Evolutionary conservation across 2,329 filamentous ascomycete genomes (phyloP).

Genomic region (Eutypa lata): DNA sequence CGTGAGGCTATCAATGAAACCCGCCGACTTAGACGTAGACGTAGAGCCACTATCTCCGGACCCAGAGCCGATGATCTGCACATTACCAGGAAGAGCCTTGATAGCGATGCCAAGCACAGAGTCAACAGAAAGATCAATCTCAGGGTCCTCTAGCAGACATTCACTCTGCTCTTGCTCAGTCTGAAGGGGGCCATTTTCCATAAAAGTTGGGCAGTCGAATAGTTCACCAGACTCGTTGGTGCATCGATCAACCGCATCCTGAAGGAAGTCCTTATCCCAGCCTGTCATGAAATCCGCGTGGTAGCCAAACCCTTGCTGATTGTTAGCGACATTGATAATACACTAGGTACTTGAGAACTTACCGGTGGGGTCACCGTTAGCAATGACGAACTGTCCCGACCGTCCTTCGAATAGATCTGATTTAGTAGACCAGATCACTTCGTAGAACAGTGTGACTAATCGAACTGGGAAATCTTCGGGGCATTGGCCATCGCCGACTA

Average conservation of each 20-base stretch:
- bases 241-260: constrained; percentile 71
- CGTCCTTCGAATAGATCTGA: constrained; percentile 51
- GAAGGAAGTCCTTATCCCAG: constrained; percentile 68
- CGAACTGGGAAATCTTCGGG: constrained; percentile 66
- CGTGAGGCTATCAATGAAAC: constrained; percentile 12
- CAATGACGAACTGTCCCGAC: constrained; percentile 68
- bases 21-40: constrained; percentile 13
- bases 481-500: constrained; percentile 74
- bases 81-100: constrained; percentile 63
- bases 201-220: constrained; percentile 72
- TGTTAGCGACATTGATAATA: constrained; percentile 9
- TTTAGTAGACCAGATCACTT: constrained; percentile 78
- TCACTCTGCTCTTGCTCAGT: constrained; percentile 46
- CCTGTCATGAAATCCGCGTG: constrained; percentile 79
- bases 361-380: constrained; percentile 77
- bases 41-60: constrained; percentile 2
- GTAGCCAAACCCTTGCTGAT: constrained; percentile 63
- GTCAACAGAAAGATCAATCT: constrained; percentile 35
- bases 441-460: constrained; percentile 74
- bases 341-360: constrained; percentile 24
- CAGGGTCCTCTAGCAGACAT: constrained; percentile 63
- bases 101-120: constrained; percentile 51
- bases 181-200: constrained; percentile 49
- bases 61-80: constrained; percentile 36
- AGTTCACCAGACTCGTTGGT: constrained; percentile 68